phyloP scores from a whole-genome alignment of 495 filamentous ascomycete species.

The Cudoniella acicularis region DNA sequence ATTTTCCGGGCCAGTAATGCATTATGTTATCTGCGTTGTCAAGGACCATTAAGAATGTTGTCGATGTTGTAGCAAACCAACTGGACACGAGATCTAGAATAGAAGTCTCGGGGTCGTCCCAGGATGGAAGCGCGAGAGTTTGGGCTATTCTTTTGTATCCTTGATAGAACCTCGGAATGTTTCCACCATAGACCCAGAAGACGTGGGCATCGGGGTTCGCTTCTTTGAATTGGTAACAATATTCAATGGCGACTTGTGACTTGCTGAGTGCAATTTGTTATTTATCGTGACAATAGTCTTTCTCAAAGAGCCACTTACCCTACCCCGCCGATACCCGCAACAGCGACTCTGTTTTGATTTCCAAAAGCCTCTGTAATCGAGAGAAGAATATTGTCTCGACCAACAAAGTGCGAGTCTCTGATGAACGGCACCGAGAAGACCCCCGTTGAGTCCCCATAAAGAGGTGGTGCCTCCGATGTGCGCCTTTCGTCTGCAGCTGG shows the following conservation, averaged over 20 bases:
- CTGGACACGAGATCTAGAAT: conserved; percentile 32
- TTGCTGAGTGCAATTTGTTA: conserved; percentile 6
- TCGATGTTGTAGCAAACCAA: conserved; percentile 31
- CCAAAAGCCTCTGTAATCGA: conserved; percentile 17
- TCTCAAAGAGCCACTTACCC: conserved; percentile 8
- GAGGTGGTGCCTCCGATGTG: not conserved
- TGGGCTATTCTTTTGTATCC: conserved; percentile 33
- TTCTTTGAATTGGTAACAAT: conserved; percentile 30
- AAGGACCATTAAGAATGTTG: conserved; percentile 34
- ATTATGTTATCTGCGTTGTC: conserved; percentile 37
- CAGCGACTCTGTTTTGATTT: conserved; percentile 4
- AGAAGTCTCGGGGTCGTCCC: conserved; percentile 33
- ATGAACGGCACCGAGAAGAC: conserved; percentile 25
- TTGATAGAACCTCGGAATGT: conserved; percentile 31
- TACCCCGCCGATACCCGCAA: conserved; percentile 16
- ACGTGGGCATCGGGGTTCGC: conserved; percentile 36
- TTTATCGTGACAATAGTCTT: not conserved
- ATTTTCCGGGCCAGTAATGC: conserved; percentile 7
- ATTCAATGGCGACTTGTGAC: conserved; percentile 16
- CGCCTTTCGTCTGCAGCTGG: not conserved
- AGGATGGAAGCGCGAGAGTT: conserved; percentile 26
- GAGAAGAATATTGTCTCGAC: conserved; percentile 22
- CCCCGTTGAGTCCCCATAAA: conserved; percentile 1
- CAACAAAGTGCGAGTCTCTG: conserved; percentile 28
- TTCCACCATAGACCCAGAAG: conserved; percentile 44